Evolutionary conservation across 2,329 filamentous ascomycete species (phyloP).

Genomic region (Thermothelomyces thermophilus): DNA sequence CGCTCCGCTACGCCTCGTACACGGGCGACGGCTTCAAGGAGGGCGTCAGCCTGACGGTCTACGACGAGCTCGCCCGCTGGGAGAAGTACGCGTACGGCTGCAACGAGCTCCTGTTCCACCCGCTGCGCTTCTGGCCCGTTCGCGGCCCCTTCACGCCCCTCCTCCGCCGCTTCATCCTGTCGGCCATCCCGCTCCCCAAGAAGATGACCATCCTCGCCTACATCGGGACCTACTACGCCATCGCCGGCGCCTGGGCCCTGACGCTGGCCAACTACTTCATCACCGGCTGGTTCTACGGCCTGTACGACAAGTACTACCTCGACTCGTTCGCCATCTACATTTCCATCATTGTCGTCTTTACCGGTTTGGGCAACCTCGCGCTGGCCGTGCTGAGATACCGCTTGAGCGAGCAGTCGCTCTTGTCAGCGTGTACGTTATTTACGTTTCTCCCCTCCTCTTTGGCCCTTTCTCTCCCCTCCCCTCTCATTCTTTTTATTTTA

Average conservation of each 20-base stretch:
- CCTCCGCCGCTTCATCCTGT: slow-evolving; percentile 66
- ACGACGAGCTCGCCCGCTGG: slow-evolving; percentile 78
- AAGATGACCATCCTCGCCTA: slow-evolving; percentile 72
- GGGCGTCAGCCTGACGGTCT: slow-evolving; percentile 75
- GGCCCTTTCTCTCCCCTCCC: neutral
- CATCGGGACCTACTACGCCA: slow-evolving; percentile 74
- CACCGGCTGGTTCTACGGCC: slow-evolving; percentile 69
- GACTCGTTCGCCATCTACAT: slow-evolving; percentile 77
- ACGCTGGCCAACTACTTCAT: slow-evolving; percentile 69
- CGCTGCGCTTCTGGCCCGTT: slow-evolving; percentile 64
- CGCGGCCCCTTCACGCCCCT: slow-evolving; percentile 72
- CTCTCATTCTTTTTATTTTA: neutral
- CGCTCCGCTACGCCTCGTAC: slow-evolving; percentile 66
- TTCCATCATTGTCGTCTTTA: slow-evolving; percentile 72
- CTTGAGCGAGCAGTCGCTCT: slow-evolving; percentile 47
- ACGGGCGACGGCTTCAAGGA: slow-evolving; percentile 72
- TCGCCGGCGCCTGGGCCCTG: slow-evolving; percentile 68
- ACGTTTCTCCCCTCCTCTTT: slow-evolving; percentile 24
- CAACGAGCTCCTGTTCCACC: slow-evolving; percentile 76
- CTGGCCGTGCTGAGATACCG: slow-evolving; percentile 69
- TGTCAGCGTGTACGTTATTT: slow-evolving; percentile 43
- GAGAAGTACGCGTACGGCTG: slow-evolving; percentile 84
- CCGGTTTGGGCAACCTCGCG: slow-evolving; percentile 64
- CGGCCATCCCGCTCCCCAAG: slow-evolving; percentile 65
- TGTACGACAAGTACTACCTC: slow-evolving; percentile 73